phyloP scores from a whole-genome alignment of 768 basidiomycete species.

The Mycena kentingensis region DNA sequence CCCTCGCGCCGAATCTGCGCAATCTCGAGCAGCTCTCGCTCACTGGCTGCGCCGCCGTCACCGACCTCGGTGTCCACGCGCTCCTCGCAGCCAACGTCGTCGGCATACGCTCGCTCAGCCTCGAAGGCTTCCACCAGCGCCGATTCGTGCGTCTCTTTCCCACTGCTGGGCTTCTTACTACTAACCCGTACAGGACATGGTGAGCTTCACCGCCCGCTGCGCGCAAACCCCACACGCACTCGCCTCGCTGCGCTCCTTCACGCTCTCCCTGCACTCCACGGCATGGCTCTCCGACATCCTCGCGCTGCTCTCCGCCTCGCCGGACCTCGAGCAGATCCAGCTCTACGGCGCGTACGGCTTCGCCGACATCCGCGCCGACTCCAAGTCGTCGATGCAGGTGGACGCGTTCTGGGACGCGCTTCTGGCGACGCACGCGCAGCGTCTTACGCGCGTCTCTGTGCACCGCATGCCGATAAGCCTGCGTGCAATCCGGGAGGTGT shows the following conservation, averaged over 20 bases:
- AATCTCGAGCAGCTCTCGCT: constrained; percentile 60
- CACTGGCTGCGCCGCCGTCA: constrained; percentile 70
- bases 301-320: constrained; percentile 47
- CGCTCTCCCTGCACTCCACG: constrained; percentile 50
- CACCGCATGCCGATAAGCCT: constrained; percentile 62
- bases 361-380: not conserved
- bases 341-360: constrained; percentile 49
- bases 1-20: constrained; percentile 50
- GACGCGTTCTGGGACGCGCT: constrained; percentile 55
- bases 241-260: constrained; percentile 53
- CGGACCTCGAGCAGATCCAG: constrained; percentile 58
- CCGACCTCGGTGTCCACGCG: constrained; percentile 57
- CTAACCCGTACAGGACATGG: constrained; percentile 51
- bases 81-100: constrained; percentile 45
- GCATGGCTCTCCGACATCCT: constrained; percentile 49
- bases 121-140: constrained; percentile 61
- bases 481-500: constrained; percentile 53
- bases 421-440: constrained; percentile 49
- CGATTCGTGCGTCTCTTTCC: not conserved
- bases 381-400: constrained; percentile 34
- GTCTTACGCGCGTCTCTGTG: constrained; percentile 60
- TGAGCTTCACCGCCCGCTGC: constrained; percentile 37
- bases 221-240: constrained; percentile 42
- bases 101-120: constrained; percentile 54
- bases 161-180: no score